Percentiles rank a stretch among this genome's conserved stretches.
Conservation (phyloP, 2,329 filamentous ascomycete species). For the Aspergillus calidoustus region DNA sequence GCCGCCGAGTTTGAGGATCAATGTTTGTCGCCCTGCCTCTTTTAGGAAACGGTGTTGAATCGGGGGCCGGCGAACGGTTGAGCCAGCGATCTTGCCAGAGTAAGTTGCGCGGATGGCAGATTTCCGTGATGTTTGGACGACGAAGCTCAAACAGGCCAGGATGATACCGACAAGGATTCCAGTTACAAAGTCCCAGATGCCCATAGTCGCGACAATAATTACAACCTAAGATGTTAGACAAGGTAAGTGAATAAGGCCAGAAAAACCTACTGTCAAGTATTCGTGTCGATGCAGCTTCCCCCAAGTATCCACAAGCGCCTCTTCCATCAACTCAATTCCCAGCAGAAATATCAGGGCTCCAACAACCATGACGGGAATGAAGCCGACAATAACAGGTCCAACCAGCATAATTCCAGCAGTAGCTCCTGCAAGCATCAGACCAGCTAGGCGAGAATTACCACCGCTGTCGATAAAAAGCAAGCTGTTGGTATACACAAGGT, state of each 20-base stretch:
- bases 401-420: constrained; percentile 83
- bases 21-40: constrained; percentile 84
- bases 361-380: constrained; percentile 95
- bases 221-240: constrained; percentile 60
- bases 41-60: constrained; percentile 86
- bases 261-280: constrained; percentile 73
- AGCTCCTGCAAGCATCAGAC: constrained; percentile 77
- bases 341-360: constrained; percentile 93
- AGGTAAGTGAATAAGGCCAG: neutral
- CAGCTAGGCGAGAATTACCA: constrained; percentile 83
- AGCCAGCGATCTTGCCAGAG: constrained; percentile 84
- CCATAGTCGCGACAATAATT: constrained; percentile 92
- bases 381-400: constrained; percentile 87
- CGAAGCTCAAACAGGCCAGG: constrained; percentile 86
- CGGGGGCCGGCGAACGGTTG: constrained; percentile 88
- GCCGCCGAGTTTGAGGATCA: constrained; percentile 87
- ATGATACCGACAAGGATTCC: constrained; percentile 92
- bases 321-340: constrained; percentile 86
- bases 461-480: constrained; percentile 95
- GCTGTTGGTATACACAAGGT: constrained; percentile 96
- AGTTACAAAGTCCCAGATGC: constrained; percentile 92
- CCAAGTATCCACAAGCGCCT: constrained; percentile 86
- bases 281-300: constrained; percentile 86
- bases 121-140: constrained; percentile 87
- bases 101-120: constrained; percentile 91